phyloP scores from a whole-genome alignment of 352 stramenopile genomes.

The Phytophthora tentaculata region DNA sequence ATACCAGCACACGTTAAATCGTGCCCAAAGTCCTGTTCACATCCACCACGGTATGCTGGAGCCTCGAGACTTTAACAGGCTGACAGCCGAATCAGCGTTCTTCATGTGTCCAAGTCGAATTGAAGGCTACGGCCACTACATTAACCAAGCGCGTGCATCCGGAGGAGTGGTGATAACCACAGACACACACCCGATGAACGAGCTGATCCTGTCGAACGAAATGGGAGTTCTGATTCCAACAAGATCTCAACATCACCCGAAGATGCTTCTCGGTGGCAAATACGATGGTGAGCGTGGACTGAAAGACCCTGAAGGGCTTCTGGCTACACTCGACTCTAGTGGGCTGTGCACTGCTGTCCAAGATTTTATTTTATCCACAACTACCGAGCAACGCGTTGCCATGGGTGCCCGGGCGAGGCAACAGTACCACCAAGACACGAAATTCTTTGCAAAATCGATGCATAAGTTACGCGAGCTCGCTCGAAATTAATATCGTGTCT shows the following conservation, averaged over 20 bases:
- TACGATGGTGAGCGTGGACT: constrained; percentile 26
- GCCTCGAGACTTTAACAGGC: constrained; percentile 40
- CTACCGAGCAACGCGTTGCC: constrained; percentile 22
- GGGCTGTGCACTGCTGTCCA: constrained; percentile 36
- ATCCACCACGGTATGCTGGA: constrained; percentile 36
- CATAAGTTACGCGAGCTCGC: constrained; percentile 29
- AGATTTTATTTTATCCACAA: constrained; percentile 32
- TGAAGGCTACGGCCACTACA: constrained; percentile 68
- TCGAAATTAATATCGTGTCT: constrained; percentile 9
- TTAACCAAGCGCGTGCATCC: constrained; percentile 54
- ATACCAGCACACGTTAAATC: constrained; percentile 18
- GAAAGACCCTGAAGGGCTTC: constrained; percentile 14
- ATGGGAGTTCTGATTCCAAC: constrained; percentile 40
- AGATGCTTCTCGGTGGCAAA: constrained; percentile 31
- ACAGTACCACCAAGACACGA: constrained; percentile 47
- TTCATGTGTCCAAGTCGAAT: constrained; percentile 58
- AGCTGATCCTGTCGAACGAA: constrained; percentile 44
- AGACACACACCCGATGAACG: constrained; percentile 56
- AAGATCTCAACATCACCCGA: neutral
- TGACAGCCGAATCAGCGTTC: constrained; percentile 44
- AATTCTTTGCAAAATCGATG: constrained; percentile 49
- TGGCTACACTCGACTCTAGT: constrained; percentile 7
- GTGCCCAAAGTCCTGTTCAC: constrained; percentile 26
- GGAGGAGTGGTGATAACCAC: constrained; percentile 49
- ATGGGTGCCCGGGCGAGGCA: constrained; percentile 29